Evolutionary conservation across 169 alveolate species (phyloP), one percentile per base, ranked within the genome.

Genomic region (Cryptosporidium xiaoi): DNA sequence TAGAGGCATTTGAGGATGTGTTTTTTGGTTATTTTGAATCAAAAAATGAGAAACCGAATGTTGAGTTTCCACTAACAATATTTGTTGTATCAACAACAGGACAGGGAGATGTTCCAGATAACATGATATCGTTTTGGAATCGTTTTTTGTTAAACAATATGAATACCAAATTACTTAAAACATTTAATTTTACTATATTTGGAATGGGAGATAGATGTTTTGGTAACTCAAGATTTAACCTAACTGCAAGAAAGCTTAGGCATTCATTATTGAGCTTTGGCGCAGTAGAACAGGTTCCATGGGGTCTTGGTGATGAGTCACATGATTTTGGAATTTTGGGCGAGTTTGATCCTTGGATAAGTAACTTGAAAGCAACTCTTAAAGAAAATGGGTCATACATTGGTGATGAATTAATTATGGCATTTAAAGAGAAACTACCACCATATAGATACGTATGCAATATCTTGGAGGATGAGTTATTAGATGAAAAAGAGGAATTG

Each of bases 301-400:
- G 87, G 87, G 87, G 87, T 27, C 44, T 77, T 27, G 87, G 87
- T 18, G 87, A 77, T 60, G 87, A 77, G 27, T 77, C 87, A 10
- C 87, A 77, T 48, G 87, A 77, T 18, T 77, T 77, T 77, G 87
- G 87, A 3, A 29, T 77, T 29, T 62, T 77, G 18, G 87, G 87
- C 12, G 87, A 77, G 48, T 77, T 46, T 62, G 87, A 77, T 77
- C 87, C 87, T 12, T 77, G 87, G 87, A 44, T 77, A 24, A 71
- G 64, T 18, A 77, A 60, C 64, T 27, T 77, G 6, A 24, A n/a
- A 15, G 33, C 18, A 20, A 0, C 46, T 27, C 12, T 53, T 5
- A 20, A 15, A 16, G 18, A 44, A 44, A 40, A 44, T 50, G 82
- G 20, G 7, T 16, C 44, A 3, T 65, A 65, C 29, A 12, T 36